These are phyloP conservation scores for Tricholoma sp. DNA, from an alignment of 768 basidiomycete species.

Conservation along the genomic window DNA sequence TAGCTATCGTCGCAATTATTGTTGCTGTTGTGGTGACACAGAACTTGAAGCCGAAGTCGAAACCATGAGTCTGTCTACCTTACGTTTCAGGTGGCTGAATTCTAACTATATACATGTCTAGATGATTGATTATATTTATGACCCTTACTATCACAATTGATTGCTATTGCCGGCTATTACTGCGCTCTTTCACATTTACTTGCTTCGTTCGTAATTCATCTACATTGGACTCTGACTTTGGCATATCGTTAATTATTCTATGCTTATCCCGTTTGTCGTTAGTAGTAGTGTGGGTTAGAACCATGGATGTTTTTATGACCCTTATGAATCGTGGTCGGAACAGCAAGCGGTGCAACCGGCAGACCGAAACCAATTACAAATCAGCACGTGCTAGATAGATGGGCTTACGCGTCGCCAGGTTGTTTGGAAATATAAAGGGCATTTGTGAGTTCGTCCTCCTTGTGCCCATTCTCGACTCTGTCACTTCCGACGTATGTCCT, in stretches of 20 bases:
- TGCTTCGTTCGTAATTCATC: neutral
- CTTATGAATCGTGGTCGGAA: too few relatives aligned
- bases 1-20: constrained; percentile 62
- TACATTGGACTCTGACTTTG: neutral
- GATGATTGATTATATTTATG: constrained; percentile 5
- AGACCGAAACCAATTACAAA: neutral
- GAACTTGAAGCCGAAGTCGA: constrained; percentile 29
- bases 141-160: constrained; percentile 4
- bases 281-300: neutral
- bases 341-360: neutral
- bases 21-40: constrained; percentile 51
- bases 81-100: neutral
- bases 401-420: constrained; percentile 31
- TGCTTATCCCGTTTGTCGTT: neutral
- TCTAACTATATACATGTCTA: neutral
- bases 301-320: neutral
- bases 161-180: constrained; percentile 1
- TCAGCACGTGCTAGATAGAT: neutral
- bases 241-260: constrained; percentile 2
- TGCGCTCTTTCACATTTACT: constrained; percentile 3
- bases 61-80: constrained; percentile 15
- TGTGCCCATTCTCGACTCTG: constrained; percentile 7
- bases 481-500: constrained; percentile 5
- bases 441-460: constrained; percentile 2
- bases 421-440: constrained; percentile 11